Evolutionary conservation across 176 grass and related monocot genomes (phyloP).

Genomic region (Triticum dicoccoides): DNA sequence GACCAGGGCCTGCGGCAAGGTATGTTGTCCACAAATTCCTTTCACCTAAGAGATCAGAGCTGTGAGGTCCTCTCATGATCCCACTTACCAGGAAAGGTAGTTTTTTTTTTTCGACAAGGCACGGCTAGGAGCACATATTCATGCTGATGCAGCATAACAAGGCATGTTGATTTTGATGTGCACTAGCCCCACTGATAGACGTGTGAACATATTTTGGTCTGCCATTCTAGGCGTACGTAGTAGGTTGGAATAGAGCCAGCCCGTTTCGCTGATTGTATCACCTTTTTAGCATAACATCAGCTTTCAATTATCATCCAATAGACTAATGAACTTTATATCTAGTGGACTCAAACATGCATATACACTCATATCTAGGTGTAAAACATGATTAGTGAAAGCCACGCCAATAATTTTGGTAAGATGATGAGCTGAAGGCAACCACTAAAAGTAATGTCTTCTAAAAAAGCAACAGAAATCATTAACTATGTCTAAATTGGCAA

Average conservation of each 20-base stretch:
- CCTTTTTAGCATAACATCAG: constrained; percentile 10
- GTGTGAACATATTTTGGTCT: constrained; percentile 17
- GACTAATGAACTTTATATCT: constrained; percentile 16
- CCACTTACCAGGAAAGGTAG: constrained; percentile 25
- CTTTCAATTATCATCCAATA: constrained; percentile 5
- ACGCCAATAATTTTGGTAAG: neutral
- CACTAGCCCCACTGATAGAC: constrained; percentile 28
- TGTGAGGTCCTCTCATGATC: constrained; percentile 3
- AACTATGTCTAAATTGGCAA: neutral
- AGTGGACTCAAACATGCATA: constrained; percentile 15
- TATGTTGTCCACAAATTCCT: constrained; percentile 22
- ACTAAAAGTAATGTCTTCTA: neutral
- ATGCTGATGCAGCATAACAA: neutral
- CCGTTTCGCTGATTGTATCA: constrained; percentile 18
- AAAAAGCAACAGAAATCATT: neutral
- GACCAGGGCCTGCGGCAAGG: constrained; percentile 81
- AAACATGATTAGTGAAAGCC: neutral
- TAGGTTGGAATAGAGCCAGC: neutral
- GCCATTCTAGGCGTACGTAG: neutral
- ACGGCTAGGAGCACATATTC: constrained; percentile 11
- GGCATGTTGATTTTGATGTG: constrained; percentile 2
- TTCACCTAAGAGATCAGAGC: neutral
- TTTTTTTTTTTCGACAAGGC: neutral
- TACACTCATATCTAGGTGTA: constrained; percentile 29
- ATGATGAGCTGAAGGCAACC: neutral